Conservation (phyloP, 352 stramenopile species). For the Phytophthora megakarya region DNA sequence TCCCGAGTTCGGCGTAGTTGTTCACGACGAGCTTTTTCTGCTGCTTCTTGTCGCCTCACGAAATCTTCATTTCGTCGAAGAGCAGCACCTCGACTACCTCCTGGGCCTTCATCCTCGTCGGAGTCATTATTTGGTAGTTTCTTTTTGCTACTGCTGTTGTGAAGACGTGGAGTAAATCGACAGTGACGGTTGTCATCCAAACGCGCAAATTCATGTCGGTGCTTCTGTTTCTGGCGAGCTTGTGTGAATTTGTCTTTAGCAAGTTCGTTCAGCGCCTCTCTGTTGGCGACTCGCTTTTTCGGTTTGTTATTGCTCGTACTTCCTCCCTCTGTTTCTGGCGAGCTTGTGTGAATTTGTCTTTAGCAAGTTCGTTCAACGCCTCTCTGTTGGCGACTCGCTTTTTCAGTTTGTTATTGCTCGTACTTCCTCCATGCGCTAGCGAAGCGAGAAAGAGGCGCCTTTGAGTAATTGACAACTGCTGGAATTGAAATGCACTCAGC, state of each 20-base stretch:
- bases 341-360: constrained; percentile 42
- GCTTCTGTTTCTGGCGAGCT: constrained; percentile 38
- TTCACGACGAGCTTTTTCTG: constrained; percentile 62
- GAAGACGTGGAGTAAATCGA: constrained; percentile 53
- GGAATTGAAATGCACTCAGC: constrained; percentile 64
- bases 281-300: constrained; percentile 28
- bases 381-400: constrained; percentile 35
- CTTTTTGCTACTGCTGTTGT: constrained; percentile 29
- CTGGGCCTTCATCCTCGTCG: constrained; percentile 46
- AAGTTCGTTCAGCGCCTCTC: constrained; percentile 54
- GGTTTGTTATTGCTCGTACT: neutral
- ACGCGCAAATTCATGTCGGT: constrained; percentile 44
- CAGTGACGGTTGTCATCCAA: constrained; percentile 67
- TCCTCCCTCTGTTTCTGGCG: constrained; percentile 44
- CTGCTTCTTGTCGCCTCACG: constrained; percentile 73
- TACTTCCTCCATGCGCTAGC: constrained; percentile 29
- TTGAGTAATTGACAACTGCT: constrained; percentile 65
- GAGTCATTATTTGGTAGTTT: constrained; percentile 34
- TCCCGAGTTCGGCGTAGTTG: constrained; percentile 64
- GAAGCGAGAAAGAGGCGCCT: constrained; percentile 65
- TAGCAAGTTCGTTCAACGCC: constrained; percentile 54
- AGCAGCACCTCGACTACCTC: constrained; percentile 25
- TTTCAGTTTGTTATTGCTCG: constrained; percentile 6
- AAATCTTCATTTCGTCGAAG: constrained; percentile 57
- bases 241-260: constrained; percentile 49